phyloP scores from a whole-genome alignment of 805 yeast species.

The Clavispora fructus region DNA sequence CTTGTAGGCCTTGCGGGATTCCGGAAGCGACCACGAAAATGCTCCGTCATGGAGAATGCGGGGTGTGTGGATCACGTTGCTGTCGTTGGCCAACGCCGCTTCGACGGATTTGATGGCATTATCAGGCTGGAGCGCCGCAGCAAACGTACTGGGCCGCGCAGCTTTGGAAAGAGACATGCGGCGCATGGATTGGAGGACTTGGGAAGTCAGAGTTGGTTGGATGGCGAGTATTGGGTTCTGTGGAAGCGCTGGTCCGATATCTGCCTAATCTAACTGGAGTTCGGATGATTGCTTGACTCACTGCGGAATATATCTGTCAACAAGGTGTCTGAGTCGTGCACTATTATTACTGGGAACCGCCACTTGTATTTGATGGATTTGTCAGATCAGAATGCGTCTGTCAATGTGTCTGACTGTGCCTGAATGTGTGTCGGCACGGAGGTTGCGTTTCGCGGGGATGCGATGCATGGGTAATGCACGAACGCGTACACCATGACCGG shows the following conservation, averaged over 20 bases:
- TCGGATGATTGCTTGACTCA: too few species aligned
- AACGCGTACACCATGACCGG: not conserved
- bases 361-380: too few species aligned
- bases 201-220: too few species aligned
- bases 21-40: slow-evolving; percentile 72
- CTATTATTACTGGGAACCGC: too few species aligned
- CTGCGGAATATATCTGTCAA: too few species aligned
- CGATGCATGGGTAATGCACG: not conserved
- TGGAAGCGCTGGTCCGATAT: too few species aligned
- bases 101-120: slow-evolving; percentile 19
- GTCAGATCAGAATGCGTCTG: too few species aligned
- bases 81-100: slow-evolving; percentile 24
- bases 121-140: slow-evolving; percentile 26
- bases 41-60: slow-evolving; percentile 49
- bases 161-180: not conserved
- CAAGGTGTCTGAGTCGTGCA: too few species aligned
- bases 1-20: slow-evolving; percentile 45
- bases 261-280: too few species aligned
- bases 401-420: too few species aligned
- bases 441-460: not conserved
- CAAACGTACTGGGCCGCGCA: slow-evolving; percentile 15
- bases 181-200: not conserved
- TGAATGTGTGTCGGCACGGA: too few species aligned
- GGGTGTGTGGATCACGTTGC: slow-evolving; percentile 32
- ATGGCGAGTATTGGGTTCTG: too few species aligned